phyloP scores from a whole-genome alignment of 805 yeast species.

The Maudiozyma barnettii region DNA sequence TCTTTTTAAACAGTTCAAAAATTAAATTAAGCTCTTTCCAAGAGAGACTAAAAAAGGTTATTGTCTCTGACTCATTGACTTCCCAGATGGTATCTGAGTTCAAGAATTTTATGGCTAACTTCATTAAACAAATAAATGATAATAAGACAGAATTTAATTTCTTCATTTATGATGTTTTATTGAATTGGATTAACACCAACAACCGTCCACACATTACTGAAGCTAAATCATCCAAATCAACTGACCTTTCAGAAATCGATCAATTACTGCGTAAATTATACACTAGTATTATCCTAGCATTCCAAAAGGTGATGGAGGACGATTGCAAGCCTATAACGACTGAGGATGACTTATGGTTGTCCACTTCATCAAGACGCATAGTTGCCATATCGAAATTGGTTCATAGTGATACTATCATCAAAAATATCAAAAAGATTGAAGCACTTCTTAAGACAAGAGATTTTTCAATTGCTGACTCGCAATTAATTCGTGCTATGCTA shows the following conservation, averaged over 20 bases:
- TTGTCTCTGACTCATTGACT: constrained; percentile 12
- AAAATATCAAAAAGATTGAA: constrained; percentile 31
- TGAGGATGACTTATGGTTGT: constrained; percentile 65
- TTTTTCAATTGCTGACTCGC: constrained; percentile 32
- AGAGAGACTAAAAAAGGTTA: constrained; percentile 5
- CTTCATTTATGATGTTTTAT: constrained; percentile 41
- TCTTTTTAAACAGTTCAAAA: constrained; percentile 13
- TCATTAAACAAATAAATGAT: constrained; percentile 21
- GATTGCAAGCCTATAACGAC: constrained; percentile 30
- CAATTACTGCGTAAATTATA: constrained; percentile 40
- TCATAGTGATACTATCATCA: constrained; percentile 32
- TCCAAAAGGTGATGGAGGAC: constrained; percentile 47
- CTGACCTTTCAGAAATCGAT: constrained; percentile 32
- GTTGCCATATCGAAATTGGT: constrained; percentile 35
- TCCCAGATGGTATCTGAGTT: constrained; percentile 17
- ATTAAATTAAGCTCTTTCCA: constrained; percentile 9
- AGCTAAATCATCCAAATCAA: background rate
- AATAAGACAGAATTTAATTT: constrained; percentile 34
- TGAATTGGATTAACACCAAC: constrained; percentile 38
- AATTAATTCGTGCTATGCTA: constrained; percentile 37
- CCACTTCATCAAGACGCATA: constrained; percentile 37
- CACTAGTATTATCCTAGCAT: constrained; percentile 51
- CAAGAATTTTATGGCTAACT: constrained; percentile 16
- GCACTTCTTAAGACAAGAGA: constrained; percentile 30
- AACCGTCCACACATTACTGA: background rate